phyloP scores from a whole-genome alignment of 352 stramenopile genomes.

The Peronospora farinosa region DNA sequence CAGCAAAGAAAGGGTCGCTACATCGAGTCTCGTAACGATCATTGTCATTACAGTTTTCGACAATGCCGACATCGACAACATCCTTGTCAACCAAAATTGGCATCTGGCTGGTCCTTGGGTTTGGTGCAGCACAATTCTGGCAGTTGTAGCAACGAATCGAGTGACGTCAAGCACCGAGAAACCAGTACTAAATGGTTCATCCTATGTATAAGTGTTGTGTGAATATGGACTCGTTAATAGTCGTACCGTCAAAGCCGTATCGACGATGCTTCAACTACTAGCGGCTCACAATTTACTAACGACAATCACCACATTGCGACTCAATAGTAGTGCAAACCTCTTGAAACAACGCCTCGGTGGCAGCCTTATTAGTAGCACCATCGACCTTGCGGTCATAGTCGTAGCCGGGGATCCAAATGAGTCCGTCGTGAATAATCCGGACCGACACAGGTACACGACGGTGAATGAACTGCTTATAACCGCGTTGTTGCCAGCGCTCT shows the following conservation, averaged over 20 bases:
- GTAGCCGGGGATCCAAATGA: constrained; percentile 74
- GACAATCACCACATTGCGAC: constrained; percentile 13
- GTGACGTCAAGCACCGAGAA: too few species aligned
- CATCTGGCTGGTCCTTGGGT: too few species aligned
- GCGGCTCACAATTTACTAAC: constrained; percentile 5
- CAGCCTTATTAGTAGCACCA: constrained; percentile 10
- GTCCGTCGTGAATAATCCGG: constrained; percentile 52
- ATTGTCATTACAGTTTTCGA: too few species aligned
- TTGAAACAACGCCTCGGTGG: constrained; percentile 22
- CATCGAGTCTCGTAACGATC: too few species aligned
- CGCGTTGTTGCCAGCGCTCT: constrained; percentile 45
- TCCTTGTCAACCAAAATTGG: too few species aligned
- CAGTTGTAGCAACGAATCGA: too few species aligned
- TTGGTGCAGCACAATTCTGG: too few species aligned
- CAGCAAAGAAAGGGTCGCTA: too few species aligned
- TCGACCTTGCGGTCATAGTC: constrained; percentile 62
- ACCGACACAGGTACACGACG: constrained; percentile 60
- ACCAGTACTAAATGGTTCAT: too few species aligned
- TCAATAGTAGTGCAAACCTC: constrained; percentile 25
- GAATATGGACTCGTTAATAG: too few species aligned
- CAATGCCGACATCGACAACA: too few species aligned
- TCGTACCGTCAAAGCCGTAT: neutral
- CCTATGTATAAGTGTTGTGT: too few species aligned
- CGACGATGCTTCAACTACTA: neutral
- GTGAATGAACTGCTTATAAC: constrained; percentile 77